These are phyloP conservation scores for Parascedosporium putredinis DNA, from an alignment of 2,329 filamentous ascomycete species.

Conservation along the genomic window DNA sequence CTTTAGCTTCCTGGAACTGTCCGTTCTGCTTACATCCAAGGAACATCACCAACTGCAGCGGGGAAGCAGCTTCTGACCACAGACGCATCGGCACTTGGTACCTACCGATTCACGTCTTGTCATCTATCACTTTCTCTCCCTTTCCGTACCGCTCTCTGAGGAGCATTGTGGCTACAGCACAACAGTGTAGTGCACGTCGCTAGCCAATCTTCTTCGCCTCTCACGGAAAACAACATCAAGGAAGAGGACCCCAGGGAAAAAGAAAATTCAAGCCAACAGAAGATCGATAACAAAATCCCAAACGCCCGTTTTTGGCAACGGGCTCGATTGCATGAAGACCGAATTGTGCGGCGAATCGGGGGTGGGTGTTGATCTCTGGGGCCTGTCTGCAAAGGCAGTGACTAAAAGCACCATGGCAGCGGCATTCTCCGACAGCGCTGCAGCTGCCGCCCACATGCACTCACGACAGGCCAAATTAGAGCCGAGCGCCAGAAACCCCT, in stretches of 20 bases:
- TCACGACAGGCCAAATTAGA: slow-evolving; percentile 1
- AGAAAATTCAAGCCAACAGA: too few relatives aligned
- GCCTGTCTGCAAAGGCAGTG: slow-evolving; percentile 1
- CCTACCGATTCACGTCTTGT: not conserved
- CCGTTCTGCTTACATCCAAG: too few relatives aligned
- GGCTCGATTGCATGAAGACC: slow-evolving; percentile 2
- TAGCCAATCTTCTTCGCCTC: too few relatives aligned
- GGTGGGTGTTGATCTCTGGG: slow-evolving; percentile 4
- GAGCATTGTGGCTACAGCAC: too few relatives aligned
- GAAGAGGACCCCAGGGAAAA: not conserved
- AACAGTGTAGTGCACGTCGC: too few relatives aligned
- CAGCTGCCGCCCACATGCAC: too few relatives aligned
- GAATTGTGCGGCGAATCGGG: slow-evolving; percentile 7
- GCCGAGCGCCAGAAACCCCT: slow-evolving; percentile 1
- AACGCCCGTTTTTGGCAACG: not conserved
- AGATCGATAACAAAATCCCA: not conserved
- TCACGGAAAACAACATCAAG: too few relatives aligned
- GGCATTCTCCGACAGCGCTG: slow-evolving; percentile 5
- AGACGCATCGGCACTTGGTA: too few relatives aligned
- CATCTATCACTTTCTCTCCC: not conserved
- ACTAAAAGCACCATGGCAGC: slow-evolving; percentile 1
- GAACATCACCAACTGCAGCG: too few relatives aligned
- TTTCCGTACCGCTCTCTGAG: too few relatives aligned
- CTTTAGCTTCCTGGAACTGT: too few relatives aligned
- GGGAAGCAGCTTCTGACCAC: too few relatives aligned